phyloP scores from a whole-genome alignment of 2,329 filamentous ascomycete genomes.

The Zasmidium cellare region DNA sequence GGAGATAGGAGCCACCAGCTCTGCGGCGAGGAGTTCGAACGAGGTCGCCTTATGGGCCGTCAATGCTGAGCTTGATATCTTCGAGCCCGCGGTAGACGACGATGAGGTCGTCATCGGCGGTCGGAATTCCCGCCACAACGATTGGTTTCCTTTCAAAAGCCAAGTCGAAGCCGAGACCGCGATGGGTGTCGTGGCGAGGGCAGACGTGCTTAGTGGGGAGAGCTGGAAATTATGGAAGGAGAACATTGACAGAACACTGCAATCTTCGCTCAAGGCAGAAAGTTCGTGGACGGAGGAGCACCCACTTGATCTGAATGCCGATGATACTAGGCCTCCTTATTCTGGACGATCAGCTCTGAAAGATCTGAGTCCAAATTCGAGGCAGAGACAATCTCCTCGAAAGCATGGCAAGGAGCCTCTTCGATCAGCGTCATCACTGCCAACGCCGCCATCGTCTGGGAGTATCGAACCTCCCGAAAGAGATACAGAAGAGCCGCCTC shows the following conservation, averaged over 20 bases:
- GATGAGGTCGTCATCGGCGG: conserved; percentile 18
- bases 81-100: conserved; percentile 22
- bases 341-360: conserved; percentile 1
- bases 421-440: neutral
- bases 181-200: conserved; percentile 17
- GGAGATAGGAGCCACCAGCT: conserved; percentile 8
- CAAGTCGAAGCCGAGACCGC: conserved; percentile 17
- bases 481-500: neutral
- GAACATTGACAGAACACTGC: neutral
- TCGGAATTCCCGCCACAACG: conserved; percentile 13
- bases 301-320: neutral
- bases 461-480: neutral
- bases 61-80: conserved; percentile 23
- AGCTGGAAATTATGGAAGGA: conserved; percentile 18
- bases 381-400: conserved; percentile 6
- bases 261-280: neutral
- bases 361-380: conserved; percentile 10
- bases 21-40: conserved; percentile 18
- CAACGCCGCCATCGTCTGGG: conserved; percentile 1
- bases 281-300: neutral
- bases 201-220: conserved; percentile 15
- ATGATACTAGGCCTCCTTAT: neutral
- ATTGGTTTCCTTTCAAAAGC: conserved; percentile 17
- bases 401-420: conserved; percentile 5
- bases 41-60: conserved; percentile 22